These are phyloP conservation scores for Tylopilus sp. DNA, from an alignment of 768 basidiomycete genomes.

Conservation along the genomic window DNA sequence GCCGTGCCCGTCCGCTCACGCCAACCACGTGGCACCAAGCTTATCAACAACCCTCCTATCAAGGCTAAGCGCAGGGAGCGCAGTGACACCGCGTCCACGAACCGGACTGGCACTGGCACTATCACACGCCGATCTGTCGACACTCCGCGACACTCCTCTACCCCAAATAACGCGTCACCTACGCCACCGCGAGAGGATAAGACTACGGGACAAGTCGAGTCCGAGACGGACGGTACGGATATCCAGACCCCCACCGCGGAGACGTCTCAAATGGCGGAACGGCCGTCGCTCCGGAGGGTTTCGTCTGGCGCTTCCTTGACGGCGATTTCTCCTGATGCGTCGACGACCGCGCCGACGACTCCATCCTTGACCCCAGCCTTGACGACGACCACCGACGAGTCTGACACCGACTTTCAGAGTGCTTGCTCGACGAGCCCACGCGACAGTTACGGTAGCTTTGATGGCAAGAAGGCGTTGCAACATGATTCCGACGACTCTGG, in stretches of 20 bases:
- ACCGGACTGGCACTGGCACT: slow-evolving; percentile 41
- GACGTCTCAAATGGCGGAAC: slow-evolving; percentile 6
- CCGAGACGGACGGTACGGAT: slow-evolving; percentile 25
- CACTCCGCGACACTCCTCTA: slow-evolving; percentile 27
- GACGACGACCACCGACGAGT: slow-evolving; percentile 59
- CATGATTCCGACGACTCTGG: slow-evolving; percentile 31
- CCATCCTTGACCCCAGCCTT: slow-evolving; percentile 34
- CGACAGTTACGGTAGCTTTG: slow-evolving; percentile 55
- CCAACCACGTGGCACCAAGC: slow-evolving; percentile 35
- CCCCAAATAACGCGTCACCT: slow-evolving; percentile 24
- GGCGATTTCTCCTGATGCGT: slow-evolving; percentile 22
- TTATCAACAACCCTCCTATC: slow-evolving; percentile 30
- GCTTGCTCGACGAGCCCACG: slow-evolving; percentile 78
- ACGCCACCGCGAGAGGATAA: slow-evolving; percentile 34
- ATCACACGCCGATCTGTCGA: slow-evolving; percentile 26
- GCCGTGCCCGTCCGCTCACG: slow-evolving; percentile 40
- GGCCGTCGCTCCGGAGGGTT: slow-evolving; percentile 30
- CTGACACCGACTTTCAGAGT: slow-evolving; percentile 85
- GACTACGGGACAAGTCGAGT: slow-evolving; percentile 41
- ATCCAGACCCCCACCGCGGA: slow-evolving; percentile 32
- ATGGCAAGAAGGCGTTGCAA: slow-evolving; percentile 23
- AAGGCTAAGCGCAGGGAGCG: slow-evolving; percentile 45
- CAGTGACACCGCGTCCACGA: slow-evolving; percentile 65
- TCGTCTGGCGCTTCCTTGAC: slow-evolving; percentile 31
- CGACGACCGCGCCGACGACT: slow-evolving; percentile 31